phyloP scores from a whole-genome alignment of 2,329 filamentous ascomycete genomes.

The Aureobasidium sp. region DNA sequence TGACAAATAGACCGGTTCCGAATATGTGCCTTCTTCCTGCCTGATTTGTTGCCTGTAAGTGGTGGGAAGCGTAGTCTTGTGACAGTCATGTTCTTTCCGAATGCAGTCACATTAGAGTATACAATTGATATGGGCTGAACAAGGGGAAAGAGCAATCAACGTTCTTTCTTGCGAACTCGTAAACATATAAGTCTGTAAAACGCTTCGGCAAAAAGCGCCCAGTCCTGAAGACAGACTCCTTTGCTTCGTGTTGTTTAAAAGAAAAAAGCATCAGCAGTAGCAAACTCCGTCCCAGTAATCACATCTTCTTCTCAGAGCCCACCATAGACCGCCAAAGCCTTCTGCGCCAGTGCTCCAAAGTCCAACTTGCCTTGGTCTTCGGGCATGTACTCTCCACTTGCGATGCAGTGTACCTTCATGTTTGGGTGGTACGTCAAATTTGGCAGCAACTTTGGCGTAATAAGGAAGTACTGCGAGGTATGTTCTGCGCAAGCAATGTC shows the following conservation, averaged over 20 bases:
- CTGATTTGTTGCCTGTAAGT: no score
- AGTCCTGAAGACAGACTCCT: neutral
- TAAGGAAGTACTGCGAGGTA: constrained; percentile 81
- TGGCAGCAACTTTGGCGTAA: constrained; percentile 88
- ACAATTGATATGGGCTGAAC: no score
- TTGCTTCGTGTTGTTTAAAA: neutral
- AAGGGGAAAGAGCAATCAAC: neutral
- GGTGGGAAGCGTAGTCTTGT: no score
- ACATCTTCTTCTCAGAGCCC: neutral
- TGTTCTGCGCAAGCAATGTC: constrained; percentile 82
- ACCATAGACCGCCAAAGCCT: constrained; percentile 22
- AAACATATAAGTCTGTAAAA: neutral
- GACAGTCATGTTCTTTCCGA: neutral
- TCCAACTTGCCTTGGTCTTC: constrained; percentile 35
- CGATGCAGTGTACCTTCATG: constrained; percentile 92
- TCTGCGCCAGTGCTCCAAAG: constrained; percentile 31
- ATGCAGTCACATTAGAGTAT: neutral
- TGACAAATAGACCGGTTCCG: no score
- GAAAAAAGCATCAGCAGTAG: neutral
- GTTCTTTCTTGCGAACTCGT: neutral
- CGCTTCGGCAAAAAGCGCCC: neutral
- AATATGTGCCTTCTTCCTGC: no score
- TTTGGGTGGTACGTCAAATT: constrained; percentile 77
- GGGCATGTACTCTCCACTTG: constrained; percentile 64
- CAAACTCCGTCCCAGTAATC: neutral